These are phyloP conservation scores for Coniochaeta pulveracea DNA, from an alignment of 2,329 filamentous ascomycete genomes.

Conservation along the genomic window DNA sequence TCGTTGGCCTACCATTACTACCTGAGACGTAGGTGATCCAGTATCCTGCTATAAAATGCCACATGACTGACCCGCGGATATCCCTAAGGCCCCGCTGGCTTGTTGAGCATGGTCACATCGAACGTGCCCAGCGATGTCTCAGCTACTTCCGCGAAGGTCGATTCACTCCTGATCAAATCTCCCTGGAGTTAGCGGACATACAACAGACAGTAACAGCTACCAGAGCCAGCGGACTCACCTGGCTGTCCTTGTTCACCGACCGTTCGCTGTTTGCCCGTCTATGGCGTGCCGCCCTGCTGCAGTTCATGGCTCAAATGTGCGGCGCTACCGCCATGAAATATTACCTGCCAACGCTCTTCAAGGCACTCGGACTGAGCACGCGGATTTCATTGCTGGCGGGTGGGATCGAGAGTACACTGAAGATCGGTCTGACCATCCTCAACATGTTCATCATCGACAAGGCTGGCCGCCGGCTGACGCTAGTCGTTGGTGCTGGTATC, in stretches of 20 bases:
- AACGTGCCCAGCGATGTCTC: conserved; percentile 30
- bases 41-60: neutral
- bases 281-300: conserved; percentile 44
- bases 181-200: conserved; percentile 34
- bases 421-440: conserved; percentile 42
- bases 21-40: conserved; percentile 40
- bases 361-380: conserved; percentile 34
- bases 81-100: conserved; percentile 45
- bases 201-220: conserved; percentile 27
- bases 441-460: conserved; percentile 47
- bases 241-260: conserved; percentile 37
- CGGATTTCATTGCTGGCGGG: conserved; percentile 38
- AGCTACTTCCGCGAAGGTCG: conserved; percentile 36
- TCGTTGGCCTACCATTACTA: conserved; percentile 35
- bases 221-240: conserved; percentile 22
- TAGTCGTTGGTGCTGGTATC: conserved; percentile 35
- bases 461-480: conserved; percentile 34
- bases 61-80: neutral
- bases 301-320: conserved; percentile 51
- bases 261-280: conserved; percentile 35
- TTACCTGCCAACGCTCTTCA: conserved; percentile 42
- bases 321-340: conserved; percentile 50
- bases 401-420: conserved; percentile 44
- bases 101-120: conserved; percentile 33
- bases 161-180: conserved; percentile 22